Conservation (phyloP, 73 alveolate species). For the Paramecium primaurelia region DNA sequence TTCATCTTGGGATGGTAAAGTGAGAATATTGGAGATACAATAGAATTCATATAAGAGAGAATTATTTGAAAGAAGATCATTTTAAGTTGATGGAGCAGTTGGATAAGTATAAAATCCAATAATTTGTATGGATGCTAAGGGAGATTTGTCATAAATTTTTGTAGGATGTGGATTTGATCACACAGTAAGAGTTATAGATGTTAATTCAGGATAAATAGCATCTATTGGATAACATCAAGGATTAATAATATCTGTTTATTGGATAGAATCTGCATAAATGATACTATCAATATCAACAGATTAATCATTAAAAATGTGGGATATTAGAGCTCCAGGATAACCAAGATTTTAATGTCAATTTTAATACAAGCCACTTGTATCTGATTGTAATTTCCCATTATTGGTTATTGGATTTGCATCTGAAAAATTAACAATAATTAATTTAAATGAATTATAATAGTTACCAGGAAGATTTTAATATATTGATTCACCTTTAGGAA, state of each 20-base stretch:
- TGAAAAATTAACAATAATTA: slow-evolving; percentile 15
- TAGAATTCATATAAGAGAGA: not conserved
- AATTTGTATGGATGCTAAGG: slow-evolving; percentile 15
- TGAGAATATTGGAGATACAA: not conserved
- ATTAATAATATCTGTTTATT: not conserved
- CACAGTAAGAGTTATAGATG: slow-evolving; percentile 15
- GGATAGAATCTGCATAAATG: not conserved
- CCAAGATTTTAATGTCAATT: slow-evolving; percentile 36
- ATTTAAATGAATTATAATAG: not conserved
- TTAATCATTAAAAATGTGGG: not conserved
- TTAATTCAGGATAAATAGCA: not conserved
- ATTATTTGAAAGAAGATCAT: not conserved
- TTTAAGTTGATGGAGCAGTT: slow-evolving; percentile 19
- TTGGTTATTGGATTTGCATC: slow-evolving; percentile 41
- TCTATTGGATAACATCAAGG: not conserved
- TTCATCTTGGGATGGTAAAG: slow-evolving; percentile 22
- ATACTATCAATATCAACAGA: not conserved
- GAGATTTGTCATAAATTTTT: not conserved
- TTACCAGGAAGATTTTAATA: not conserved
- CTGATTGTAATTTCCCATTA: slow-evolving; percentile 15
- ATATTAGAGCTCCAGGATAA: slow-evolving; percentile 12
- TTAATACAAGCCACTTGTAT: not conserved
- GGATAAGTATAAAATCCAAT: slow-evolving; percentile 8
- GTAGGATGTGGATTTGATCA: slow-evolving; percentile 45
- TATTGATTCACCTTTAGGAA: slow-evolving; percentile 7